phyloP scores from a whole-genome alignment of 2,329 filamentous ascomycete genomes.

The Exophiala aquamarina region DNA sequence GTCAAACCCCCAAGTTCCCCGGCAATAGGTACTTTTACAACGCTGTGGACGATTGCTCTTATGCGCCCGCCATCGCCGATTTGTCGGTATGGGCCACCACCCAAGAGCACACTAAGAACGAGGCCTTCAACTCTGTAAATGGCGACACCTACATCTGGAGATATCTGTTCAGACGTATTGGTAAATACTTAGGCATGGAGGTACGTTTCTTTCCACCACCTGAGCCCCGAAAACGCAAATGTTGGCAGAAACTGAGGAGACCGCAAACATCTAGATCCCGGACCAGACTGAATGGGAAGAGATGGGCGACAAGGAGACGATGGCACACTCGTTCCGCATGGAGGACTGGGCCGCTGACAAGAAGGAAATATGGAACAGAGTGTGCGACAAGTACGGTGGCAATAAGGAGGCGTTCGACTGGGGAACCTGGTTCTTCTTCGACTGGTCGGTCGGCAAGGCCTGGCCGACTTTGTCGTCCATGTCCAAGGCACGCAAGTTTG shows the following conservation, averaged over 20 bases:
- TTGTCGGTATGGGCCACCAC: constrained; percentile 6
- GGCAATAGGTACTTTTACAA: constrained; percentile 7
- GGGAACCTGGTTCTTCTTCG: constrained; percentile 1
- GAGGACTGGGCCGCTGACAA: constrained; percentile 23
- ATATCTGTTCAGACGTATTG: constrained; percentile 3
- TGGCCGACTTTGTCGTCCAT: constrained; percentile 29
- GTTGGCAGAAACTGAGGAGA: not conserved
- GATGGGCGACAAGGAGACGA: constrained; percentile 8
- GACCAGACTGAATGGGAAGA: not conserved
- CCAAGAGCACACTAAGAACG: constrained; percentile 7
- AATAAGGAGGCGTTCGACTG: constrained; percentile 4
- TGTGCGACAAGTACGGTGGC: constrained; percentile 9
- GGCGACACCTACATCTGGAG: constrained; percentile 10
- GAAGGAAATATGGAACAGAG: constrained; percentile 2
- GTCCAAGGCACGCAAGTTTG: constrained; percentile 28
- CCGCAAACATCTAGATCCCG: not conserved
- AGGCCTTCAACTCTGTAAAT: constrained; percentile 18
- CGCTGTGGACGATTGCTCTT: constrained; percentile 6
- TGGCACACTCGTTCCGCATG: constrained; percentile 9
- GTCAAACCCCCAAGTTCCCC: not conserved
- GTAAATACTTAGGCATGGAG: constrained; percentile 3
- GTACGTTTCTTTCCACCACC: not conserved
- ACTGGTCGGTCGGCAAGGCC: constrained; percentile 3
- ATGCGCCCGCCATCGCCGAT: constrained; percentile 3
- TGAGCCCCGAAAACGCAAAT: not conserved